These are phyloP conservation scores for Botrytis fragariae DNA, from an alignment of 2,329 filamentous ascomycete genomes.

Conservation along the genomic window DNA sequence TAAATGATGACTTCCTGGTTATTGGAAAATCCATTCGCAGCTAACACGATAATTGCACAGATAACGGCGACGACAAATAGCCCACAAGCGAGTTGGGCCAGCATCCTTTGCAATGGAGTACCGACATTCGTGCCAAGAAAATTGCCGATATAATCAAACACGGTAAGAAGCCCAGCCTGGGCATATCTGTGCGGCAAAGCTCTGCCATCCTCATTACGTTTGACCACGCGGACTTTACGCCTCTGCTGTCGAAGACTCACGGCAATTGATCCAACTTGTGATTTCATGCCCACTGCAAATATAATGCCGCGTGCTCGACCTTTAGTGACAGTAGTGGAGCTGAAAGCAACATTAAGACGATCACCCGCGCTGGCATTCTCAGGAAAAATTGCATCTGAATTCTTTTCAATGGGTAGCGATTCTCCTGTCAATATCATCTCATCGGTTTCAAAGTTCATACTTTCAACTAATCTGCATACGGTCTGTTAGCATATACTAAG, in stretches of 20 bases:
- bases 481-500: constrained; percentile 21
- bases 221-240: constrained; percentile 46
- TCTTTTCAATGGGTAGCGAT: constrained; percentile 57
- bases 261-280: constrained; percentile 65
- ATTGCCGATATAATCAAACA: constrained; percentile 53
- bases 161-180: constrained; percentile 43
- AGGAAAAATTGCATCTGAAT: constrained; percentile 48
- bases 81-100: constrained; percentile 62
- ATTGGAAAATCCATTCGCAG: constrained; percentile 52
- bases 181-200: constrained; percentile 49
- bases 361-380: constrained; percentile 47
- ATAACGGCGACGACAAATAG: constrained; percentile 62
- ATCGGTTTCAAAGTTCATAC: constrained; percentile 56
- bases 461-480: constrained; percentile 45
- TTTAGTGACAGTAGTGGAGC: constrained; percentile 60
- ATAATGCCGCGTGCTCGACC: constrained; percentile 60
- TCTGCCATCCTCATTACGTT: constrained; percentile 49
- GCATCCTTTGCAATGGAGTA: constrained; percentile 64
- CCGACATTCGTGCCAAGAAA: constrained; percentile 64
- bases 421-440: constrained; percentile 63
- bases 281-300: constrained; percentile 58
- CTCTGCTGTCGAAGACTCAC: constrained; percentile 54
- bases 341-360: constrained; percentile 59
- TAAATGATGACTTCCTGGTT: constrained; percentile 60
- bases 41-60: constrained; percentile 64